These are phyloP conservation scores for Nigrospora oryzae DNA, from an alignment of 2,329 filamentous ascomycete species.

Conservation along the genomic window DNA sequence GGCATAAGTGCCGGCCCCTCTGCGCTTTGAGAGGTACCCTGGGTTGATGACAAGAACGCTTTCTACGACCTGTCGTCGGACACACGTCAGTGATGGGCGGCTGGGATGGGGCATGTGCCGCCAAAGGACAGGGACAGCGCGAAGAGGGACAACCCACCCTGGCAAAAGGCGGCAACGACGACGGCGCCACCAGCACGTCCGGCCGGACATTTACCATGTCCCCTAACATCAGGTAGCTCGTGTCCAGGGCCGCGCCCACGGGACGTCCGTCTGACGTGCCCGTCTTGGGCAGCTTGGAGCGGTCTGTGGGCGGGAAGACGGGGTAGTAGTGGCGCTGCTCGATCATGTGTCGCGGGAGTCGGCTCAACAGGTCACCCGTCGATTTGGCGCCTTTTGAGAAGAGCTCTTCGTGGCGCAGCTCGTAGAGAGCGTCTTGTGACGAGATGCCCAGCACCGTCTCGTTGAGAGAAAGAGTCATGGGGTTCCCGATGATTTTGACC, in stretches of 20 bases:
- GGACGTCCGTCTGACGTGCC: slow-evolving; percentile 50
- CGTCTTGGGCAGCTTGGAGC: slow-evolving; percentile 57
- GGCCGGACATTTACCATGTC: slow-evolving; percentile 84
- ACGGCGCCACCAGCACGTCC: slow-evolving; percentile 78
- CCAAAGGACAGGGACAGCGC: too few species aligned
- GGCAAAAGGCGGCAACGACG: slow-evolving; percentile 75
- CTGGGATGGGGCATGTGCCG: too few species aligned
- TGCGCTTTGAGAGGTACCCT: slow-evolving; percentile 75
- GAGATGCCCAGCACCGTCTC: slow-evolving; percentile 77
- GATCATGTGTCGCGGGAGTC: slow-evolving; percentile 70
- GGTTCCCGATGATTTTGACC: slow-evolving; percentile 75
- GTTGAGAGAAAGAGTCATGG: slow-evolving; percentile 82
- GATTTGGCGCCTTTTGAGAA: slow-evolving; percentile 45
- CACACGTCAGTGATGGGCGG: too few species aligned
- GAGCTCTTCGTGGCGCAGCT: slow-evolving; percentile 68
- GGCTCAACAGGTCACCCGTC: slow-evolving; percentile 53
- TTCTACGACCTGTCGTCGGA: slow-evolving; percentile 64
- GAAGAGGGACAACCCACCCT: slow-evolving; percentile 51
- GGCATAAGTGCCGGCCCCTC: slow-evolving; percentile 78
- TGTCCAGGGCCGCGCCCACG: slow-evolving; percentile 72
- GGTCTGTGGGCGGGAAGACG: slow-evolving; percentile 71
- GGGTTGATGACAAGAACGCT: slow-evolving; percentile 88
- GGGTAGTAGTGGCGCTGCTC: slow-evolving; percentile 91
- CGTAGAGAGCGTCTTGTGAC: slow-evolving; percentile 75
- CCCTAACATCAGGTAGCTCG: slow-evolving; percentile 76